phyloP scores from a whole-genome alignment of 2,329 filamentous ascomycete genomes.

The Thelonectria rubi region DNA sequence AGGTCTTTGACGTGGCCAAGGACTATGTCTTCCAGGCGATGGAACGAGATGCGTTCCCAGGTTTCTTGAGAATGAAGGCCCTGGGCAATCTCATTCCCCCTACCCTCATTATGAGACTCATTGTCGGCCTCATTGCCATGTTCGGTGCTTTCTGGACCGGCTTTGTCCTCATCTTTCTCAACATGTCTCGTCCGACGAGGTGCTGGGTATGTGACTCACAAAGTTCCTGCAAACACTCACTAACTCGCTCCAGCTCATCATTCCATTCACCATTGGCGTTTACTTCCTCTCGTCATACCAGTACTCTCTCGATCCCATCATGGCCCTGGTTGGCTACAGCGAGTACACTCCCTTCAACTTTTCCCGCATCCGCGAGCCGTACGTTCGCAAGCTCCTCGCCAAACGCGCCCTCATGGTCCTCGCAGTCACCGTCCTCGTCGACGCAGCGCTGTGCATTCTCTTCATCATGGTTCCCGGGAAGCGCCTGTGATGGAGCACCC shows the following conservation, averaged over 20 bases:
- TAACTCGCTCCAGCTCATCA: conserved; percentile 62
- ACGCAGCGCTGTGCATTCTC: conserved; percentile 83
- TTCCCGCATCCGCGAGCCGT: conserved; percentile 87
- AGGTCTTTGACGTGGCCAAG: conserved; percentile 96
- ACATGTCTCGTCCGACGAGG: conserved; percentile 76
- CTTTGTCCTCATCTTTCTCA: conserved; percentile 91
- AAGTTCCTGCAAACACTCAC: neutral
- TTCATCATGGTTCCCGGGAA: conserved; percentile 97
- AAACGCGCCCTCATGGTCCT: conserved; percentile 87
- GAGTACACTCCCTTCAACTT: conserved; percentile 98
- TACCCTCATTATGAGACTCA: conserved; percentile 85
- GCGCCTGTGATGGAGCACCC: conserved; percentile 64
- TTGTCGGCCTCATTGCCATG: conserved; percentile 81
- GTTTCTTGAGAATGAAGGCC: conserved; percentile 93
- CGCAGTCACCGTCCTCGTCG: conserved; percentile 76
- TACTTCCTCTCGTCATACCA: conserved; percentile 93
- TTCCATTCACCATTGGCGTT: conserved; percentile 90
- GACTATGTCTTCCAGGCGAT: conserved; percentile 99
- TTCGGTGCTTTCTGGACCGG: conserved; percentile 94
- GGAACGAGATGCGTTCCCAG: conserved; percentile 98
- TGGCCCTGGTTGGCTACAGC: conserved; percentile 88
- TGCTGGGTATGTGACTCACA: conserved; percentile 76
- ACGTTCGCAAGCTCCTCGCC: conserved; percentile 84
- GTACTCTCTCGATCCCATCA: conserved; percentile 91
- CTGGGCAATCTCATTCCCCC: conserved; percentile 94